phyloP scores from a whole-genome alignment of 768 basidiomycete species.

The Kwoniella dejecticola region DNA sequence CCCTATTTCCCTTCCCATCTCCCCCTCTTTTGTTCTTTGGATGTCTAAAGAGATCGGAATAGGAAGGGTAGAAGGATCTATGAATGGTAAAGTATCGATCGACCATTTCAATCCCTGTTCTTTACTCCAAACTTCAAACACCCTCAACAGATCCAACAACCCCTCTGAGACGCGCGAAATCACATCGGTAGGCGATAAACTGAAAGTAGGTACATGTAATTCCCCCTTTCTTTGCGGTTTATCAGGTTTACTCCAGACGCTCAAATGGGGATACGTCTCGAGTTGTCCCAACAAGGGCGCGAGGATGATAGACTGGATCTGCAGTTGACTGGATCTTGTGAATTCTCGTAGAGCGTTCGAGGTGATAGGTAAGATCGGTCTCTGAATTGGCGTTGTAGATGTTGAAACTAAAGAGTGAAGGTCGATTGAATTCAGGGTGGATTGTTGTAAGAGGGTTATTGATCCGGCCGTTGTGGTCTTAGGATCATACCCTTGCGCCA shows the following conservation, averaged over 20 bases:
- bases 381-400: constrained; percentile 3
- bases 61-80: constrained; percentile 60
- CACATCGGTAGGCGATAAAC: constrained; percentile 82
- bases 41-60: too few relatives aligned
- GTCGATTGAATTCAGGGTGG: constrained; percentile 77
- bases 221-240: constrained; percentile 60
- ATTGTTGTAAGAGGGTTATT: constrained; percentile 73
- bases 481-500: constrained; percentile 52
- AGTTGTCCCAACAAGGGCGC: constrained; percentile 78
- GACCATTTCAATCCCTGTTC: constrained; percentile 80
- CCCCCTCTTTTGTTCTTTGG: neutral
- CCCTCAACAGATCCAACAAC: constrained; percentile 84
- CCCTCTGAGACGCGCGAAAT: constrained; percentile 90
- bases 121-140: constrained; percentile 92
- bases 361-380: constrained; percentile 17
- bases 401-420: constrained; percentile 62
- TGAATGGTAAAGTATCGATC: constrained; percentile 73
- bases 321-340: constrained; percentile 71
- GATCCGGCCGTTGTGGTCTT: constrained; percentile 60
- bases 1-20: neutral
- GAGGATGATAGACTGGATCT: constrained; percentile 79
- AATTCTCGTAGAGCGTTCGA: constrained; percentile 55
- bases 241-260: constrained; percentile 68
- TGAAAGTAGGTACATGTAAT: constrained; percentile 83
- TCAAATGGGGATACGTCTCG: constrained; percentile 66